Evolutionary conservation across 2,329 filamentous ascomycete species (phyloP), one percentile per base, ranked within the genome.

Genomic region (Fusarium coicis): DNA sequence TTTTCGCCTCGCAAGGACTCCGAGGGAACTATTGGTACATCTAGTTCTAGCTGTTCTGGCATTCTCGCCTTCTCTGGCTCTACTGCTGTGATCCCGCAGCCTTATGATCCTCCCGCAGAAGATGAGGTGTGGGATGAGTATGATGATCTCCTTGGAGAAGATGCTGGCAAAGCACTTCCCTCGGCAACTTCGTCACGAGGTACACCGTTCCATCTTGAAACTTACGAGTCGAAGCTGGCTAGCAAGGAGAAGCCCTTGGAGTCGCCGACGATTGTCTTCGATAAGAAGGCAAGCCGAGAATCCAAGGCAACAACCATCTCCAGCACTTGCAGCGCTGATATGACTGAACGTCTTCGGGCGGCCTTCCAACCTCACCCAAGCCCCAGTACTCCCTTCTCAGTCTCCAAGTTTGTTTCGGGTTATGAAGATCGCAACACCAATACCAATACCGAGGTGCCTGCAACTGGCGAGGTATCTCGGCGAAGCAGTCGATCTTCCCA

Each of bases 41-140:
- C 74, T 12, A 80, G 37, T 9, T 92, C 93, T 2, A 93, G 90
- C 77, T 93, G 89, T 75, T 94, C 93, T 5, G 90, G 89, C 1
- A 81, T 87, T 19, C 84, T 87, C 56, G 90, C 88, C 62, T 90
- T 88, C 71, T 86, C 87, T 18, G 88, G 88, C 10, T 89, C 91
- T 7, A 93, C 91, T 21, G 91, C 93, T 11, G 83, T 94, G 5
- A 85, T 93, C 28, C 92, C 93, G 1, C 83, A 85, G 7, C 85
- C 89, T 4, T 86, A 85, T 49, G 89, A 90, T 8, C 91, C 90
- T 0, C 87, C 92, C 8, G 90, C 85, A 2, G 93, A 97, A 73
- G 96, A 98, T 76, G 96, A 98, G 79, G 88, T 97, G 4, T 98
- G 96, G 96, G 92, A 95, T 57, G 96, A 97, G 81, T 98, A 97